phyloP scores from a whole-genome alignment of 352 stramenopile species.

The Globisporangium canariense region DNA sequence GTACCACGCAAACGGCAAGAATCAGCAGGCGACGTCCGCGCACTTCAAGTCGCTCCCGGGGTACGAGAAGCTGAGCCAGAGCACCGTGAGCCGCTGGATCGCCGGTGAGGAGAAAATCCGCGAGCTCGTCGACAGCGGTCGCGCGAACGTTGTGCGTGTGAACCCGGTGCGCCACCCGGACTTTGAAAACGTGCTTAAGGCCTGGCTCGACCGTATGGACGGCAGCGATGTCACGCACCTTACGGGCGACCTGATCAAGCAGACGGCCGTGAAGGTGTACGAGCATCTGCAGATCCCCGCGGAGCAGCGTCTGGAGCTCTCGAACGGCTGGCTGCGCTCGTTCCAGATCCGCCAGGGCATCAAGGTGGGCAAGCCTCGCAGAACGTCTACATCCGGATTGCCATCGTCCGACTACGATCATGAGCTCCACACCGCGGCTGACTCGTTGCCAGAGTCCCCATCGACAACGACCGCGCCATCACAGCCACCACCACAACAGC shows the following conservation, averaged over 20 bases:
- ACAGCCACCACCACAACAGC: no score
- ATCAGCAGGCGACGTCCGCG: slow-evolving; percentile 16
- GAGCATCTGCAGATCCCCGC: slow-evolving; percentile 15
- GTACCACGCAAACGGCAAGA: slow-evolving; percentile 17
- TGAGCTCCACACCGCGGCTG: no score
- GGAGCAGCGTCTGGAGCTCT: slow-evolving; percentile 21
- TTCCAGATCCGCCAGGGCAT: slow-evolving; percentile 15
- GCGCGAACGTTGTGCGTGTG: slow-evolving; percentile 12
- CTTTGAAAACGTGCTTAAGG: slow-evolving; percentile 21
- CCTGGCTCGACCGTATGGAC: slow-evolving; percentile 20
- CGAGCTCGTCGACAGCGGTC: slow-evolving; percentile 8
- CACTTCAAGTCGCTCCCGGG: slow-evolving; percentile 14
- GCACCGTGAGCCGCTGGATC: slow-evolving; percentile 24
- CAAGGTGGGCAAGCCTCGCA: neutral
- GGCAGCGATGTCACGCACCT: slow-evolving; percentile 9
- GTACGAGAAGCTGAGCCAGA: slow-evolving; percentile 22
- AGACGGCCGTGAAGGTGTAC: slow-evolving; percentile 21
- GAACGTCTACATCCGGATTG: neutral
- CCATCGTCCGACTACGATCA: neutral
- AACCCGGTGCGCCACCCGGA: slow-evolving; percentile 19
- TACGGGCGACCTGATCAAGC: slow-evolving; percentile 21
- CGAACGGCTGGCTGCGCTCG: slow-evolving; percentile 23
- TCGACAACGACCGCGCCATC: no score
- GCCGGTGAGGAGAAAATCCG: slow-evolving; percentile 19
- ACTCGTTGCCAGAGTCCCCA: no score